Evolutionary conservation across 768 basidiomycete species (phyloP), one percentile per base, ranked within the genome.

Genomic region (Sarcodon aspratus): DNA sequence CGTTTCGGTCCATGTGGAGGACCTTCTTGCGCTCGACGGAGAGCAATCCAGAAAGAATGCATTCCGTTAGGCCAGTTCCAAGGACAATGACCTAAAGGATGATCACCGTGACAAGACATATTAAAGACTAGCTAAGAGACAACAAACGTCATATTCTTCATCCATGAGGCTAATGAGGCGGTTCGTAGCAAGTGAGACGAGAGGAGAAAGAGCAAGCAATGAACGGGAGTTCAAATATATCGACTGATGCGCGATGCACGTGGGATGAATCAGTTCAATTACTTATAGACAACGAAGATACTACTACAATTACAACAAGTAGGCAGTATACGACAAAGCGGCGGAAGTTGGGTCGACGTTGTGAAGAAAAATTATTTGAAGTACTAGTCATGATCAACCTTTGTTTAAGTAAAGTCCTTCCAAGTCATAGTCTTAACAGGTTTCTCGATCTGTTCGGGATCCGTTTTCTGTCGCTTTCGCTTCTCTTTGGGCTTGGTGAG

Each of bases 11-110:
- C 78, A 96, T 97, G 68, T 99, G 96, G 46, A 99, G 81, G 60
- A 99, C 96, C 72, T 98, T 99, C 79, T 98, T 97, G 54, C 96
- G 95, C 66, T 97, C 96, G 42, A 97, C 95, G n/a, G 95, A 98
- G 59, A 99, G 75, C 59, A 99, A 70, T 35, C 96, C 96, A 12
- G 96, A 98, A 53, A 99, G 80, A 65, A 98, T 94, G 70, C 96
- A 98, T 67, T 99, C 96, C 31, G 95, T 97, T 62, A 99, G 72
- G 53, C 96, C 96, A 53, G 96, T 99, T 52, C 96, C 96, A 59
- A 98, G 79, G 55, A 93, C 85, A 65, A 91, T 78, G 66, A 88
- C 87, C 86, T 90, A 63, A 47, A 15, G 48, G 40, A 33, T 54
- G 38, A 50, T 44, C 37, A 46, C 40, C 40, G 15, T 44, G 33